Evolutionary conservation across 2,329 filamentous ascomycete species (phyloP).

Genomic region (Capronia coronata): DNA sequence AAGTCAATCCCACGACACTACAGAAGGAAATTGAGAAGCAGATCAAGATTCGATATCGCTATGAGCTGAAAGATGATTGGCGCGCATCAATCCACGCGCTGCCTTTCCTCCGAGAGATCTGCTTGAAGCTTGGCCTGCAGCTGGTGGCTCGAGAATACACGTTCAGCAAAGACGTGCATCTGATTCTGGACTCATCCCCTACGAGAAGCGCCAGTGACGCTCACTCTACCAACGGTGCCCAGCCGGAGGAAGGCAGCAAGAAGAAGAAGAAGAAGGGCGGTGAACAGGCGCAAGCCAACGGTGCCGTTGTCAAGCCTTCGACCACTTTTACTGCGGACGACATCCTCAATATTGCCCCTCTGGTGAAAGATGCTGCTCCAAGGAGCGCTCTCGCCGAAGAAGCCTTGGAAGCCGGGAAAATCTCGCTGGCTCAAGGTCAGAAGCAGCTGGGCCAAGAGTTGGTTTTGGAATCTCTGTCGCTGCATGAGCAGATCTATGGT

Average conservation of each 20-base stretch:
- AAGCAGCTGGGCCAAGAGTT: constrained; percentile 94
- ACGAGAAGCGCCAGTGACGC: constrained; percentile 34
- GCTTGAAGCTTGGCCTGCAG: constrained; percentile 83
- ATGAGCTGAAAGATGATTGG: constrained; percentile 64
- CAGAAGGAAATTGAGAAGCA: constrained; percentile 64
- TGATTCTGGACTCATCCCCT: constrained; percentile 31
- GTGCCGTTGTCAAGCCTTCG: constrained; percentile 42
- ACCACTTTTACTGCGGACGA: constrained; percentile 75
- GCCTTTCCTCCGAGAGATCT: constrained; percentile 83
- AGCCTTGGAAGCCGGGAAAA: constrained; percentile 87
- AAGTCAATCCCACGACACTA: constrained; percentile 67
- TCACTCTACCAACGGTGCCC: constrained; percentile 28
- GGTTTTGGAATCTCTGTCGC: constrained; percentile 85
- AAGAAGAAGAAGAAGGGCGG: constrained; percentile 50
- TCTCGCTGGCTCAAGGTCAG: constrained; percentile 92
- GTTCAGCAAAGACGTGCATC: constrained; percentile 50
- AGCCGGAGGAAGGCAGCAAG: constrained; percentile 42
- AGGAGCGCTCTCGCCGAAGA: constrained; percentile 89
- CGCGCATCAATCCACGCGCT: constrained; percentile 60
- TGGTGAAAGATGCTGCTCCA: constrained; percentile 90
- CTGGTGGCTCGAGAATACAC: constrained; percentile 70
- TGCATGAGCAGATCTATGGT: constrained; percentile 98
- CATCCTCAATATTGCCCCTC: constrained; percentile 83
- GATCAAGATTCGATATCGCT: constrained; percentile 68
- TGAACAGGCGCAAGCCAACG: constrained; percentile 24